These are phyloP conservation scores for Blastomyces silverae DNA, from an alignment of 2,329 filamentous ascomycete species.

Conservation along the genomic window DNA sequence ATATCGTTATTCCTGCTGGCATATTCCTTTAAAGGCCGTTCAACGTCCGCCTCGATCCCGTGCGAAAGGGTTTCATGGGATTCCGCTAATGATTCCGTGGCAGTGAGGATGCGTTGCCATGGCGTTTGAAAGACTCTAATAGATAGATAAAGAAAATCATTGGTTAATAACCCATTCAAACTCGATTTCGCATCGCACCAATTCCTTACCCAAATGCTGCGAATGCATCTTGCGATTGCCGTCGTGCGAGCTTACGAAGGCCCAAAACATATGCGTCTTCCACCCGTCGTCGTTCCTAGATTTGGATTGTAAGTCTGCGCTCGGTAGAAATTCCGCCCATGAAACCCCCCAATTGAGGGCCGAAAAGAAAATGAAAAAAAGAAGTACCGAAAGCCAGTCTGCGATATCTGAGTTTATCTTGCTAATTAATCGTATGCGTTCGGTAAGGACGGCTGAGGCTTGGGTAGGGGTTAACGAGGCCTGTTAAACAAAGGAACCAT, in stretches of 20 bases:
- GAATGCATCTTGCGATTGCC: constrained; percentile 64
- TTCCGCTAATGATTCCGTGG: constrained; percentile 71
- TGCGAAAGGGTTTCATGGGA: constrained; percentile 75
- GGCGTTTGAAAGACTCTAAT: constrained; percentile 77
- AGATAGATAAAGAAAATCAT: background rate
- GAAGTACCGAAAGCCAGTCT: constrained; percentile 84
- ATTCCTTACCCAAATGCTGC: constrained; percentile 75
- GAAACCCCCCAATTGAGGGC: background rate
- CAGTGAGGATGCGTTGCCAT: constrained; percentile 79
- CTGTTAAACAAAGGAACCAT: constrained; percentile 44
- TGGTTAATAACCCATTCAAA: constrained; percentile 18
- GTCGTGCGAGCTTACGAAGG: constrained; percentile 70
- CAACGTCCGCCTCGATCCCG: constrained; percentile 82
- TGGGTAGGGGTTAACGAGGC: constrained; percentile 71
- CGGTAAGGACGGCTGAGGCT: constrained; percentile 73
- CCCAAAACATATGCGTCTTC: constrained; percentile 84
- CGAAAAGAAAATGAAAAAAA: background rate
- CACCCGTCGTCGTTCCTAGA: constrained; percentile 80
- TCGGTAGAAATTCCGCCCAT: background rate
- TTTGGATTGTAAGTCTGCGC: constrained; percentile 19
- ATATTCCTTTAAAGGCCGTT: constrained; percentile 73
- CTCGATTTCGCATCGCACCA: constrained; percentile 17
- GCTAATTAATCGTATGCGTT: constrained; percentile 78
- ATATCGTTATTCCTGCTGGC: constrained; percentile 65
- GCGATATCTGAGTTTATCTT: constrained; percentile 86